Evolutionary conservation across 768 basidiomycete species (phyloP), one percentile per base, ranked within the genome.

Genomic region (Daedaleopsis nitida): DNA sequence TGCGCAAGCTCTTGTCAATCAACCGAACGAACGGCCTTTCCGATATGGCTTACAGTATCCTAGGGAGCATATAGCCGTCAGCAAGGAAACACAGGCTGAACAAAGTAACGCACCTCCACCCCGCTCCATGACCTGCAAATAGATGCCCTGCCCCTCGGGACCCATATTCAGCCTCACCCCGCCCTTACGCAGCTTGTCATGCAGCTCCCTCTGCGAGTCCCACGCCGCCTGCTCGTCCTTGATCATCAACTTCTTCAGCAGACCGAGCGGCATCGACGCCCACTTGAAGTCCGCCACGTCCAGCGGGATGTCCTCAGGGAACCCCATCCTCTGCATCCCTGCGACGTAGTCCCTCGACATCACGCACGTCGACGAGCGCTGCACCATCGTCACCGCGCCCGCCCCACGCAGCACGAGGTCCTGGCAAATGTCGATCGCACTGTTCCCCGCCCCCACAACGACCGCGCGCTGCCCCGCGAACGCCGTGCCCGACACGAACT

Each of bases 371-470:
- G 70, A 66, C 6, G 77, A 77, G 12, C 79, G 75, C 53, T 80
- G 77, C 10, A 79, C 71, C 75, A 80, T 77, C 1, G 77, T 78
- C 14, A 78, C 73, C 1, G 69, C 68, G 44, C 62, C 55, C 9
- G 75, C 77, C 21, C 73, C 75, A 27, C 71, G 70, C 12, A 69
- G 52, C 1, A 66, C 62, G 7, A 78, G 71, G 64, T 80, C 78
- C 54, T 74, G 74, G 56, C 74, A 75, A 14, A 79, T 66, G 60
- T 78, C 77, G n/a, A 50, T 54, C 1, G 61, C 16, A 34, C 57
- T 55, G 53, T 82, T 87, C 47, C 85, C 84, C n/a, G 87, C 81
- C 16, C 89, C 88, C 2, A 91, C 76, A n/a, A 90, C 77, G 1
- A 89, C 76, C 6, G 82, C 86, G 65, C 84, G 88, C 76, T 89